Base-by-base conservation (phyloP, 306 rosid genomes). In the Pueraria montana region DNA sequence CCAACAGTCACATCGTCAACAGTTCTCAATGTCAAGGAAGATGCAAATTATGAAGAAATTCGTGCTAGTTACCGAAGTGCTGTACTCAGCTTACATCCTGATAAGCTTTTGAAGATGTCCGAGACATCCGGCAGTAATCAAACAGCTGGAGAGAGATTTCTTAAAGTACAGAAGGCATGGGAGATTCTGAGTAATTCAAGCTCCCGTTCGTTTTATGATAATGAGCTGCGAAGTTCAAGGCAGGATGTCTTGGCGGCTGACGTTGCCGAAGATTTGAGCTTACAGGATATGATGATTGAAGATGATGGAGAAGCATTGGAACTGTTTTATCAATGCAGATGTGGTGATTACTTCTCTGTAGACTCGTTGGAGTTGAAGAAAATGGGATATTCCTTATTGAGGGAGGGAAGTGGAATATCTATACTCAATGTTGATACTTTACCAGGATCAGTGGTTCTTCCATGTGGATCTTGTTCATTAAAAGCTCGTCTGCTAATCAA, bases 141-240 rank as follows among this genome's bases (percentile, higher is more conserved):
- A 79, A 58, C 74, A 2, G 50, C n/a, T 1, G 89, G 83, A 78
- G 95, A 89, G 12, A 86, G 87, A 64, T 96, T 92, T 83, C 88
- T 91, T 65, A 89, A 85, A 89, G 97, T 92, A 23, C 98, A 93
- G 43, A 92, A 91, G 90, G 98, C 98, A 65, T 96, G 99, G 99
- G 98, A 93, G 87, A 68, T 90, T 78, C 94, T 96, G 20, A 50
- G 94, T 62, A 53, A 91, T 84, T 78, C 90, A 0, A 88, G 58
- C 34, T 90, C 90, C 8, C 92, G 98, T 0, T 85, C 83, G 16
- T 80, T 82, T 20, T 96, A 93, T 70, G 97, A 96, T 75, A 78
- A 72, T 0, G 87, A 89, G 76, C 89, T 96, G 42, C 85, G 46
- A 55, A 81, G 89, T 43, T 81, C 89, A 3, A 92, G 96, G 83